Evolutionary conservation across 169 alveolate species (phyloP), one percentile per base, ranked within the genome.

Genomic region (Amoebophrya sp.): DNA sequence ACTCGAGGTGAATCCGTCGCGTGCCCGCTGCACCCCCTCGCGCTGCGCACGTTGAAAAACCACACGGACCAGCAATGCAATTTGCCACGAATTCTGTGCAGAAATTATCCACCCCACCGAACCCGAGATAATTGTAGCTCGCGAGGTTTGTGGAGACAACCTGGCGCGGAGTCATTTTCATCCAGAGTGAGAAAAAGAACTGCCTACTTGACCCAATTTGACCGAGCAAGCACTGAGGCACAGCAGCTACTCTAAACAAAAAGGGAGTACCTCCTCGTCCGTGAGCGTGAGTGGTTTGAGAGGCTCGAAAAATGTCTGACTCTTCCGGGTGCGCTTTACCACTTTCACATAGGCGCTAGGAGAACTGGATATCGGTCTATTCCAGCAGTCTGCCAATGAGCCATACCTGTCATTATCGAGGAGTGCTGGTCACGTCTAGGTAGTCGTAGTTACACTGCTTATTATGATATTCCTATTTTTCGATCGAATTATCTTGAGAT

Each of bases 41-140:
- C 78, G 53, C 92, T 23, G 92, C 92, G 0, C 92, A 65, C 38
- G 83, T 90, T 26, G 78, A 1, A 0, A 90, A 53, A 0, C 92
- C 92, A n/a, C 78, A 90, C 36, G 92, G 83, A 41, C 53, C 53
- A 29, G 83, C 92, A 40, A 90, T 41, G 41, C 78, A n/a, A 26
- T 90, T 65, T 2, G 65, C 55, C 40, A 90, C 92, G 29, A 41
- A 41, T 33, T 53, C 78, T 24, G 92, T 41, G 78, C 92, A 90
- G 92, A 41, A 90, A 6, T 90, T 65, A n/a, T 90, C 92, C 55
- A 53, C 55, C n/a, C 92, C 92, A 41, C 92, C 92, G 40, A 90
- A 90, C 36, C 92, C 92, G 38, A 90, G 92, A 41, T 90, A 90
- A 41, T 90, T 90, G 78, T 90, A 90, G 39, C 83, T 41, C 14